phyloP scores from a whole-genome alignment of 495 filamentous ascomycete species.

The Pyrenopolyporus hunteri region DNA sequence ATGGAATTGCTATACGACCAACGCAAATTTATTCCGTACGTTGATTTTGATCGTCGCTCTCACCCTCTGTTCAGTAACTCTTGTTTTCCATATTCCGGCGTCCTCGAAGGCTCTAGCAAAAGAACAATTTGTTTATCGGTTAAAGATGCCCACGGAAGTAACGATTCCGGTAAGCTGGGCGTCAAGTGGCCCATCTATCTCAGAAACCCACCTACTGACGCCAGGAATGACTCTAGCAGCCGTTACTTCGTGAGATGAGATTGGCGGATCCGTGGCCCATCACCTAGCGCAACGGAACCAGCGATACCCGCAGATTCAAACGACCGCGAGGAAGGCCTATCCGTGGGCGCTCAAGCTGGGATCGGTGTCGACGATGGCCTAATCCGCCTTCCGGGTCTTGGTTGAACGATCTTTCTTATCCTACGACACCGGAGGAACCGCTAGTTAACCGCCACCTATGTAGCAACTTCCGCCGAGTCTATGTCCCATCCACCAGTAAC shows the following conservation, averaged over 20 bases:
- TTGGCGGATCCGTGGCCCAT: neutral
- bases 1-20: slow-evolving; percentile 29
- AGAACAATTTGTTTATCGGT: neutral
- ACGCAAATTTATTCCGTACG: slow-evolving; percentile 8
- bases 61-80: neutral
- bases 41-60: neutral
- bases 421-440: slow-evolving; percentile 9
- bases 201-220: slow-evolving; percentile 28
- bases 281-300: slow-evolving; percentile 4
- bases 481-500: slow-evolving; percentile 16
- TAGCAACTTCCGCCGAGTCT: slow-evolving; percentile 3
- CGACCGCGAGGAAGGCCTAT: neutral
- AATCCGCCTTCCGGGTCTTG: slow-evolving; percentile 13
- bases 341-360: slow-evolving; percentile 12
- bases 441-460: neutral
- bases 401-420: slow-evolving; percentile 17
- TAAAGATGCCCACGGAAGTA: slow-evolving; percentile 9
- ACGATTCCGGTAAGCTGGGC: slow-evolving; percentile 35
- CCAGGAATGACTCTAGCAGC: slow-evolving; percentile 15
- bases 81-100: neutral
- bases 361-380: slow-evolving; percentile 26
- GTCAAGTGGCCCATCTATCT: slow-evolving; percentile 22
- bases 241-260: neutral
- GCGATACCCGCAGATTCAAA: neutral
- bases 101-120: no score